phyloP scores from a whole-genome alignment of 306 rosid species.

The Castanospermum australe region DNA sequence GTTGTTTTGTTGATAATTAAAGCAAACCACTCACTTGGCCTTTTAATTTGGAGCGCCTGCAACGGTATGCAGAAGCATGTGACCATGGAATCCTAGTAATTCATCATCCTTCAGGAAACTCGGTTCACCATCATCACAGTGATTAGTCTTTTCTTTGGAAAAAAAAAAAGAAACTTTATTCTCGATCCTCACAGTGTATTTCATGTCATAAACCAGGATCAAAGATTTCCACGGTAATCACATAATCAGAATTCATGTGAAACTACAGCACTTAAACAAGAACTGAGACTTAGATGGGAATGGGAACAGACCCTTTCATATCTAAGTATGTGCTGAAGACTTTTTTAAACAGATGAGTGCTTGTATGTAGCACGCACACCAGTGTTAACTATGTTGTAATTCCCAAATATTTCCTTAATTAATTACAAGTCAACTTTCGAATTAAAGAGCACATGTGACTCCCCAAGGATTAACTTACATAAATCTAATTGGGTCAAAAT shows the following conservation, averaged over 20 bases:
- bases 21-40: constrained; percentile 27
- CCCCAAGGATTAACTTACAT: constrained; percentile 19
- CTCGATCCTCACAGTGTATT: constrained; percentile 1
- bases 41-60: constrained; percentile 45
- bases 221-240: not conserved
- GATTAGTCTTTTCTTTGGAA: not conserved
- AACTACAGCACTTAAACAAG: not conserved
- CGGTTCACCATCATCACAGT: not conserved
- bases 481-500: constrained; percentile 21
- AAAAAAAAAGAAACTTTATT: not conserved
- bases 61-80: constrained; percentile 41
- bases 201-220: not conserved
- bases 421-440: constrained; percentile 49
- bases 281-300: constrained; percentile 6
- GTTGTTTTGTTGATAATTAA: constrained; percentile 20
- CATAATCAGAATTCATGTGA: not conserved
- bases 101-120: not conserved
- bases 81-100: constrained; percentile 34
- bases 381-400: constrained; percentile 26
- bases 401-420: constrained; percentile 37
- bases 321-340: not conserved
- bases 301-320: not conserved
- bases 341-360: not conserved
- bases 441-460: constrained; percentile 43
- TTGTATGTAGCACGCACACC: not conserved